phyloP scores from a whole-genome alignment of 805 yeast genomes.

The Kregervanrija fluxuum region DNA sequence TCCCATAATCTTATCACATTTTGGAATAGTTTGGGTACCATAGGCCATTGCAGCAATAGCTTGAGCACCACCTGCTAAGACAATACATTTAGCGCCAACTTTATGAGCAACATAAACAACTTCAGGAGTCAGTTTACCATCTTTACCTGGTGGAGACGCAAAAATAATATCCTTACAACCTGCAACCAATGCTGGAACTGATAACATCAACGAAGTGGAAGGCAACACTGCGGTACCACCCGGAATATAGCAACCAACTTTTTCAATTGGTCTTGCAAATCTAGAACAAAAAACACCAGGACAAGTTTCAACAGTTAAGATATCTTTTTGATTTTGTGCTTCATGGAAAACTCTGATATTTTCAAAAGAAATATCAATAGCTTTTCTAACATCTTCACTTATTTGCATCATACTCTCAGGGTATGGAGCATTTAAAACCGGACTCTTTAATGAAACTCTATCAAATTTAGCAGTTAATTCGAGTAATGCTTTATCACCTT shows the following conservation, averaged over 20 bases:
- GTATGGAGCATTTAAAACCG: slow-evolving; percentile 85
- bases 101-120: slow-evolving; percentile 96
- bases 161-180: slow-evolving; percentile 87
- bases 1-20: slow-evolving; percentile 94
- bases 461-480: slow-evolving; percentile 90
- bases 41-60: slow-evolving; percentile 99
- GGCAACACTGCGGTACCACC: slow-evolving; percentile 99
- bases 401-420: slow-evolving; percentile 67
- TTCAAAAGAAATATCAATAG: slow-evolving; percentile 83
- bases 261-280: slow-evolving; percentile 90
- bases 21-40: slow-evolving; percentile 88
- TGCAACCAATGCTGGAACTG: slow-evolving; percentile 97
- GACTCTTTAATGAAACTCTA: slow-evolving; percentile 62
- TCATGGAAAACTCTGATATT: slow-evolving; percentile 89
- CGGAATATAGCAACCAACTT: slow-evolving; percentile 93
- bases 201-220: slow-evolving; percentile 95
- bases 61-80: slow-evolving; percentile 98
- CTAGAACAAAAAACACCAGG: slow-evolving; percentile 94
- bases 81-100: slow-evolving; percentile 84
- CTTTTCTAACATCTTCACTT: slow-evolving; percentile 66
- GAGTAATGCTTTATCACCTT: slow-evolving; percentile 84
- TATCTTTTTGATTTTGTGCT: slow-evolving; percentile 76
- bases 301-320: slow-evolving; percentile 79
- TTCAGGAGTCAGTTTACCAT: slow-evolving; percentile 93
- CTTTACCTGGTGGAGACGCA: slow-evolving; percentile 93